Conservation (phyloP, 441 rosid species). For the Hypseocharis bilobata region DNA sequence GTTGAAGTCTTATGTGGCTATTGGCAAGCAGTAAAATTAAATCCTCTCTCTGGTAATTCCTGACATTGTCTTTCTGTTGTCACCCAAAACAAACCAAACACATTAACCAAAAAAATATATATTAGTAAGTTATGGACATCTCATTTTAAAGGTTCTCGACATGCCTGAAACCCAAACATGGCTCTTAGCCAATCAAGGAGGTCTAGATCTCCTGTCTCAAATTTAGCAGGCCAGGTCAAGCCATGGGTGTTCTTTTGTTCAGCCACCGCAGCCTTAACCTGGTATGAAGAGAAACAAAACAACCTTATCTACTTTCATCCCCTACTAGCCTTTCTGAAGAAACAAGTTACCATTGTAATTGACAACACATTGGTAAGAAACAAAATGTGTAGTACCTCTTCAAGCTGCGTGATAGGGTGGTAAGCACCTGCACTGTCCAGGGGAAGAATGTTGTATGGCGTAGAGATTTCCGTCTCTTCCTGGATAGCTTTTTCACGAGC, state of each 20-base stretch:
- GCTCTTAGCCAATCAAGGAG: constrained; percentile 96
- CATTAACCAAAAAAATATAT: constrained; percentile 3
- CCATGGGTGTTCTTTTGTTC: constrained; percentile 79
- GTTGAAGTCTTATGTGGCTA: constrained; percentile 72
- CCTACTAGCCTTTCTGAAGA: too few relatives aligned
- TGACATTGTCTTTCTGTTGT: constrained; percentile 77
- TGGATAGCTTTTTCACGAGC: constrained; percentile 97
- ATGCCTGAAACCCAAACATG: constrained; percentile 96
- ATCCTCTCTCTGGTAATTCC: constrained; percentile 97
- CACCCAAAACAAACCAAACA: constrained; percentile 19
- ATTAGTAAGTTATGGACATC: background rate
- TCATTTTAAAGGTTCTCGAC: constrained; percentile 21
- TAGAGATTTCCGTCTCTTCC: constrained; percentile 85
- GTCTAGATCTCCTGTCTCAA: constrained; percentile 76
- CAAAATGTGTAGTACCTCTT: too few relatives aligned
- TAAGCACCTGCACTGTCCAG: constrained; percentile 86
- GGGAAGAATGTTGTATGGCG: constrained; percentile 94
- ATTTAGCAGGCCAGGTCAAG: constrained; percentile 70
- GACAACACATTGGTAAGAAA: too few relatives aligned
- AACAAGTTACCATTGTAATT: background rate
- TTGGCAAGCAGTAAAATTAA: constrained; percentile 78
- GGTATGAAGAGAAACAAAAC: background rate
- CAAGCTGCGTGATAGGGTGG: constrained; percentile 87
- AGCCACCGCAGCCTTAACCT: constrained; percentile 59
- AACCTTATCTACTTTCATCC: background rate